phyloP scores from a whole-genome alignment of 805 yeast species.

The Isabelozyma pseudorhagii region DNA sequence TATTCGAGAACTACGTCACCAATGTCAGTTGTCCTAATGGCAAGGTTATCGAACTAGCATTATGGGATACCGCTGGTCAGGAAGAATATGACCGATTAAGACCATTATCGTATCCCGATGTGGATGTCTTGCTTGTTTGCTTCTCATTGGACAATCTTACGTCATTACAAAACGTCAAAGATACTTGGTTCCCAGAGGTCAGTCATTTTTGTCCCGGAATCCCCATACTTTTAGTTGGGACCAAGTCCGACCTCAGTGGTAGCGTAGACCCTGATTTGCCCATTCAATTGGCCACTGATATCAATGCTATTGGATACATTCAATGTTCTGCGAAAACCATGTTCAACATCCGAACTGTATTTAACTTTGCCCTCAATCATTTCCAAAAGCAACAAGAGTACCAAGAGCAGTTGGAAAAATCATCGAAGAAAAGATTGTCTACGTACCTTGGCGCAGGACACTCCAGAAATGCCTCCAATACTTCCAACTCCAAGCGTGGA shows the following conservation, averaged over 20 bases:
- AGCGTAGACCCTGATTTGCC: constrained; percentile 46
- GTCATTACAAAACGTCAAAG: constrained; percentile 69
- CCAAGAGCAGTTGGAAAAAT: constrained; percentile 35
- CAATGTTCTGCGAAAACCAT: constrained; percentile 77
- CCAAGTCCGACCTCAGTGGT: constrained; percentile 62
- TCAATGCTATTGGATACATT: constrained; percentile 69
- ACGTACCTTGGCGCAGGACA: constrained; percentile 22
- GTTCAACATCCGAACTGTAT: constrained; percentile 64
- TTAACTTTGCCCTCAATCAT: constrained; percentile 55
- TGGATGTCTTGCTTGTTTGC: constrained; percentile 70
- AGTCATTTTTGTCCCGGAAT: constrained; percentile 76
- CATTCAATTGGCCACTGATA: constrained; percentile 49
- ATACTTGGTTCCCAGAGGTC: constrained; percentile 87
- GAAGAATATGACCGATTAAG: constrained; percentile 81
- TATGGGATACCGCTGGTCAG: constrained; percentile 92
- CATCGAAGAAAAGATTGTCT: constrained; percentile 30
- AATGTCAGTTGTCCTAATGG: constrained; percentile 68
- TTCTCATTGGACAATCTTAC: constrained; percentile 63
- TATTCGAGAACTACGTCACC: constrained; percentile 75
- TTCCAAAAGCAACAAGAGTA: constrained; percentile 36
- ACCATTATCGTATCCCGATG: constrained; percentile 77
- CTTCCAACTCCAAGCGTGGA: constrained; percentile 23
- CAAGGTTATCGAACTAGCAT: constrained; percentile 68
- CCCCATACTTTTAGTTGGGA: constrained; percentile 78
- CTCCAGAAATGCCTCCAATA: constrained; percentile 15